A percentile compares a stretch with the other conserved stretches of the same genome.
phyloP scores from a whole-genome alignment of 2,329 filamentous ascomycete genomes.

The Thelonectria blattea region DNA sequence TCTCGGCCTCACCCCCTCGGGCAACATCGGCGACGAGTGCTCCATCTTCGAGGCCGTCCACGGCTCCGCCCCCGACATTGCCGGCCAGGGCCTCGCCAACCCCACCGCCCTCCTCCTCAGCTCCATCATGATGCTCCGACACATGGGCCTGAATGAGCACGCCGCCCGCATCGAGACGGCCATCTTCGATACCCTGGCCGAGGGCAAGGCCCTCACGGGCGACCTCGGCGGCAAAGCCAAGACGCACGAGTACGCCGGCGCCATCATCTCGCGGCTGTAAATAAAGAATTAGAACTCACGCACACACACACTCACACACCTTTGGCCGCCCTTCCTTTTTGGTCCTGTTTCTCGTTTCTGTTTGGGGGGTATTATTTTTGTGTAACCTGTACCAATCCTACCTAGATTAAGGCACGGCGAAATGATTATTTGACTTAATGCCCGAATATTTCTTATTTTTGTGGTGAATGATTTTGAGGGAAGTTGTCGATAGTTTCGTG shows the following conservation, averaged over 20 bases:
- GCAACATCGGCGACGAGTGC: slow-evolving; percentile 99
- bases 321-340: slow-evolving; percentile 25
- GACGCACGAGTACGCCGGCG: slow-evolving; percentile 90
- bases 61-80: slow-evolving; percentile 95
- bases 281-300: slow-evolving; percentile 37
- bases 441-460: not conserved
- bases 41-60: slow-evolving; percentile 99
- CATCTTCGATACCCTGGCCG: slow-evolving; percentile 91
- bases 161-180: slow-evolving; percentile 90
- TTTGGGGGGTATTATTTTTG: slow-evolving; percentile 36
- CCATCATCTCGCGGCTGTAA: slow-evolving; percentile 79
- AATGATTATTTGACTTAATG: slow-evolving; percentile 37
- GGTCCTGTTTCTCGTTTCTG: slow-evolving; percentile 28
- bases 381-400: slow-evolving; percentile 42
- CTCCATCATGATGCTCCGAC: slow-evolving; percentile 99
- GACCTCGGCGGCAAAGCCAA: slow-evolving; percentile 96
- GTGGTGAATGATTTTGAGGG: no score
- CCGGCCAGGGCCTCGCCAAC: slow-evolving; percentile 94
- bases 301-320: no score
- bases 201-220: slow-evolving; percentile 95
- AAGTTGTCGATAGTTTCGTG: no score
- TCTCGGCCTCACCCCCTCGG: slow-evolving; percentile 94
- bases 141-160: slow-evolving; percentile 90
- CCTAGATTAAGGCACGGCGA: slow-evolving; percentile 40
- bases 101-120: slow-evolving; percentile 93